phyloP scores from a whole-genome alignment of 176 grass and related monocot species.

The Cenchrus fungigraminus region DNA sequence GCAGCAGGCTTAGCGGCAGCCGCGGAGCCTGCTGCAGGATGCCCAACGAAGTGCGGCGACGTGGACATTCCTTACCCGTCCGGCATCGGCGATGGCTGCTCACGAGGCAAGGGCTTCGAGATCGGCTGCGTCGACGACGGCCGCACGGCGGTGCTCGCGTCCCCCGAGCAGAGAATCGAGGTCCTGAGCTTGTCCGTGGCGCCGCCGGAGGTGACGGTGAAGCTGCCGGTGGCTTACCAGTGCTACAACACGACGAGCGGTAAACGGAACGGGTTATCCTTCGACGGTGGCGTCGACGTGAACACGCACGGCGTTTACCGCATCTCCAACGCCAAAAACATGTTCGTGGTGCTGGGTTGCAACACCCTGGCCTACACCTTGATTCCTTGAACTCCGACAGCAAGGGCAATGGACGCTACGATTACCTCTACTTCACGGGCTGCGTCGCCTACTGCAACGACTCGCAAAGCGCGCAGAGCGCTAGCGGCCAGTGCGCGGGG shows the following conservation, averaged over 20 bases:
- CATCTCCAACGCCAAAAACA: slow-evolving; percentile 9
- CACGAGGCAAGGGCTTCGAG: neutral
- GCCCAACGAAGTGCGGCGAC: slow-evolving; percentile 1
- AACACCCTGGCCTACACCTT: slow-evolving; percentile 10
- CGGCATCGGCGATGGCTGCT: slow-evolving; percentile 13
- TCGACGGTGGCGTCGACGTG: neutral
- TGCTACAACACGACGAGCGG: neutral
- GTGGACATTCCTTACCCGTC: slow-evolving; percentile 32
- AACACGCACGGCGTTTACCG: neutral
- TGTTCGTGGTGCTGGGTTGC: slow-evolving; percentile 15
- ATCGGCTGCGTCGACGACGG: neutral
- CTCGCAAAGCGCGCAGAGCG: neutral
- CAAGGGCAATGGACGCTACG: neutral
- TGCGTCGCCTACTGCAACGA: slow-evolving; percentile 31
- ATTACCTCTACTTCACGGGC: neutral
- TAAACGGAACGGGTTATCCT: fast-evolving
- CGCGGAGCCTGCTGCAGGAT: neutral
- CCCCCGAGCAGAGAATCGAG: neutral
- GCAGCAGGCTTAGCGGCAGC: no score
- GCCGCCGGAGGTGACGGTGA: slow-evolving; percentile 7
- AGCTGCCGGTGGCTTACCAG: neutral
- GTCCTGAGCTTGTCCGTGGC: neutral
- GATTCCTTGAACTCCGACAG: neutral
- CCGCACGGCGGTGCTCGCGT: neutral
- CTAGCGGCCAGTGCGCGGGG: neutral